Conservation (phyloP, 2,329 filamentous ascomycete genomes). For the Clarireedia homoeocarpa region DNA sequence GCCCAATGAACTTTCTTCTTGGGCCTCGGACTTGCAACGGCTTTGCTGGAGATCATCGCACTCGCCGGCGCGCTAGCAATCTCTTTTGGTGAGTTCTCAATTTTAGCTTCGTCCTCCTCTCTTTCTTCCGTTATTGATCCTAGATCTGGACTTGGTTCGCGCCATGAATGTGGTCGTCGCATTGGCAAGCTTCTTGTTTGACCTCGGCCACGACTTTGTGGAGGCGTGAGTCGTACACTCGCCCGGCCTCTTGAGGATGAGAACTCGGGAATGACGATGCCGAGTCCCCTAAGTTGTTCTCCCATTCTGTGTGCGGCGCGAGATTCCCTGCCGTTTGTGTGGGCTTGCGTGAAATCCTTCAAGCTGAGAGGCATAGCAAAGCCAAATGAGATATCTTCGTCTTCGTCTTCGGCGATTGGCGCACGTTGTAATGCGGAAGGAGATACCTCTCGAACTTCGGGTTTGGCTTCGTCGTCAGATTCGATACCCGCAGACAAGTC, state of each 20-base stretch:
- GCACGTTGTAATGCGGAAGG: conserved; percentile 24
- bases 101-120: conserved; percentile 19
- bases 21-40: conserved; percentile 14
- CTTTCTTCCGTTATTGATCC: conserved; percentile 26
- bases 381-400: conserved; percentile 18
- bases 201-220: conserved; percentile 17
- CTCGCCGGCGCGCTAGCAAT: conserved; percentile 16
- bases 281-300: conserved; percentile 19
- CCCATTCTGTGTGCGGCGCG: conserved; percentile 12
- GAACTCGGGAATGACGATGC: conserved; percentile 19
- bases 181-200: conserved; percentile 22
- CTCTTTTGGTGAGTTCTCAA: conserved; percentile 4
- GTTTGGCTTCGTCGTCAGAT: conserved; percentile 15
- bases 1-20: conserved; percentile 30
- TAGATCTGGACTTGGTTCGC: conserved; percentile 27
- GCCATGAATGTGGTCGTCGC: conserved; percentile 25
- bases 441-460: conserved; percentile 25
- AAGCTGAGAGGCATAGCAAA: conserved; percentile 24
- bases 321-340: conserved; percentile 16
- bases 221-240: conserved; percentile 16
- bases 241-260: conserved; percentile 20
- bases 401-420: conserved; percentile 14
- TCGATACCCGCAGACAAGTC: conserved; percentile 30
- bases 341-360: conserved; percentile 21
- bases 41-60: conserved; percentile 5